phyloP scores from a whole-genome alignment of 495 filamentous ascomycete genomes.

The Staphylotrichum longicolle region DNA sequence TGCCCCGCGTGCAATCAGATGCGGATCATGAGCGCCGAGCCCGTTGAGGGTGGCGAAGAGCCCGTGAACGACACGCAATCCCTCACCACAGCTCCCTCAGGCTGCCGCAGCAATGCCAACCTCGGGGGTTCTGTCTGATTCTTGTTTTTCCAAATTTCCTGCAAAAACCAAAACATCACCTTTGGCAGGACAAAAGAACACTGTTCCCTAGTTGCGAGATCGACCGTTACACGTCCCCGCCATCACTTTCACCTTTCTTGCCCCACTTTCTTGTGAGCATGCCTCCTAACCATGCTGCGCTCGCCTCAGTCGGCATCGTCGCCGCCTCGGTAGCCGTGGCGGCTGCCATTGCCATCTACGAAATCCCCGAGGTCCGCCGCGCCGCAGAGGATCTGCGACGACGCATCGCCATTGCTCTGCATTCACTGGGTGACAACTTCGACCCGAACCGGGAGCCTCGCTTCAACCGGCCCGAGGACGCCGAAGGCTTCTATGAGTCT shows the following conservation, averaged over 20 bases:
- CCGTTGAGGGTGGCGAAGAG: conserved; percentile 29
- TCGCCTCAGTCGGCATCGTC: conserved; percentile 69
- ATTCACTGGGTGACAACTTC: conserved; percentile 73
- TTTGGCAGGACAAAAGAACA: not conserved
- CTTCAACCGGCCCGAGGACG: conserved; percentile 59
- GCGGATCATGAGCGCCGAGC: not conserved
- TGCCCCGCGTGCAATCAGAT: too few relatives aligned
- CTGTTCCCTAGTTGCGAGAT: not conserved
- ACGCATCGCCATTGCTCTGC: conserved; percentile 73
- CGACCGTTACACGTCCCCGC: not conserved
- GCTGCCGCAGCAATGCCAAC: conserved; percentile 1
- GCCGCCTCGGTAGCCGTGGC: conserved; percentile 72
- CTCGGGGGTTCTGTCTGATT: not conserved
- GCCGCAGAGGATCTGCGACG: conserved; percentile 73
- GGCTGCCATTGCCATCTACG: conserved; percentile 81
- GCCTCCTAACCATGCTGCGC: conserved; percentile 48
- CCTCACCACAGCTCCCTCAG: not conserved
- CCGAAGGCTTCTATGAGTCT: conserved; percentile 53
- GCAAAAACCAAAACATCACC: too few relatives aligned
- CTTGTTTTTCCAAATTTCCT: not conserved
- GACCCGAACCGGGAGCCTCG: conserved; percentile 56
- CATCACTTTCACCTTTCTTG: not conserved
- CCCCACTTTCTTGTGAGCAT: conserved; percentile 23
- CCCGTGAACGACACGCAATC: conserved; percentile 32
- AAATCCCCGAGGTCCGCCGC: conserved; percentile 75